Conservation (phyloP, 768 basidiomycete genomes). For the Suillus bovinus region DNA sequence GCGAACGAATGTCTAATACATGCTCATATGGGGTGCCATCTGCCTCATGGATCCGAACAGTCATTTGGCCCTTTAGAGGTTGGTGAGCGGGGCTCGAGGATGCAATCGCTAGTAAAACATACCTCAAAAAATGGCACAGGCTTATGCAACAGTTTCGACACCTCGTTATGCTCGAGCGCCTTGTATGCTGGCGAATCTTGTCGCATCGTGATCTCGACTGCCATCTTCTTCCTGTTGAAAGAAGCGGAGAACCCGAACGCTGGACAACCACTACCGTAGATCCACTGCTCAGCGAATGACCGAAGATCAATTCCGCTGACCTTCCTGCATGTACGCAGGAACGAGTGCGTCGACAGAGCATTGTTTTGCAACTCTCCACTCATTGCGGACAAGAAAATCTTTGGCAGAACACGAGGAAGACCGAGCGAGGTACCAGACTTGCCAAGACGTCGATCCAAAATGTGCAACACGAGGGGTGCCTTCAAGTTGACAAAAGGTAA, state of each 20-base stretch:
- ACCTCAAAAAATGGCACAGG: slow-evolving; percentile 92
- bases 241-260: slow-evolving; percentile 85
- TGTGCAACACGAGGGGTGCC: slow-evolving; percentile 93
- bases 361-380: slow-evolving; percentile 88
- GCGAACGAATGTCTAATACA: slow-evolving; percentile 84
- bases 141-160: slow-evolving; percentile 66
- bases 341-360: slow-evolving; percentile 84
- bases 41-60: slow-evolving; percentile 97
- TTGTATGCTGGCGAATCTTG: slow-evolving; percentile 83
- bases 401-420: slow-evolving; percentile 91
- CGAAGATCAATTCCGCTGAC: slow-evolving; percentile 89
- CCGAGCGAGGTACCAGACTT: slow-evolving; percentile 96
- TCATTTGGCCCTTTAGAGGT: slow-evolving; percentile 82
- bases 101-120: slow-evolving; percentile 17
- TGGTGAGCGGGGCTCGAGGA: slow-evolving; percentile 3
- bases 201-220: slow-evolving; percentile 92
- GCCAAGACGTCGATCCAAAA: slow-evolving; percentile 88
- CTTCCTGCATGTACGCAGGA: slow-evolving; percentile 90
- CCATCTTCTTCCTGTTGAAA: slow-evolving; percentile 98
- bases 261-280: slow-evolving; percentile 96
- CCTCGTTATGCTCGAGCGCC: slow-evolving; percentile 64
- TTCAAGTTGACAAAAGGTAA: slow-evolving; percentile 94
- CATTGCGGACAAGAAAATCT: slow-evolving; percentile 91
- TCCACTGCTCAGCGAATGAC: slow-evolving; percentile 98
- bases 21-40: slow-evolving; percentile 99